Percentiles rank a stretch among this genome's conserved stretches.
Evolutionary conservation across 495 filamentous ascomycete genomes (phyloP).

Genomic region (Aspergillus carlsbadensis): DNA sequence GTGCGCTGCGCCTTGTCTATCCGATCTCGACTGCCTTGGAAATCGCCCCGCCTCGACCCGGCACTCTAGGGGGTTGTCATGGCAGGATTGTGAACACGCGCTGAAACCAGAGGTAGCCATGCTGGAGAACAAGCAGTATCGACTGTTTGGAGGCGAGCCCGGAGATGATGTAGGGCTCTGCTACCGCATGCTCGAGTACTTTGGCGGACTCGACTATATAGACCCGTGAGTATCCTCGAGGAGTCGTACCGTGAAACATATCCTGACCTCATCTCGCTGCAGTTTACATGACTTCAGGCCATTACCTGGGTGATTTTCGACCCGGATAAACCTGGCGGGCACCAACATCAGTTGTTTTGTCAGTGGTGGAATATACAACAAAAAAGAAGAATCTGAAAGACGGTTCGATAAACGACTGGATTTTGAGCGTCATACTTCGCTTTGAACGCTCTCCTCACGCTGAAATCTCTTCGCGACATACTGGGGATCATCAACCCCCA

Average conservation of each 20-base stretch:
- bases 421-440: not conserved
- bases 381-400: not conserved
- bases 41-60: constrained; percentile 39
- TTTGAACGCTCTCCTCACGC: not conserved
- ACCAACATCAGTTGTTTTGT: not conserved
- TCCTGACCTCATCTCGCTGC: not conserved
- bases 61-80: constrained; percentile 41
- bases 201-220: constrained; percentile 50
- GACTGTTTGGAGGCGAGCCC: constrained; percentile 48
- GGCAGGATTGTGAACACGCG: constrained; percentile 35
- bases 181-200: constrained; percentile 50
- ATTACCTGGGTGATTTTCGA: constrained; percentile 19
- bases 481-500: constrained; percentile 1
- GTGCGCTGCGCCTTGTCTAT: constrained; percentile 11
- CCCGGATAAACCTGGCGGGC: not conserved
- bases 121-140: constrained; percentile 40
- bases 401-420: constrained; percentile 3
- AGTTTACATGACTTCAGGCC: constrained; percentile 18
- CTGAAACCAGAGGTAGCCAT: constrained; percentile 24
- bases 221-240: constrained; percentile 34
- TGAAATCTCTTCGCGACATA: constrained; percentile 2
- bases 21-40: constrained; percentile 13
- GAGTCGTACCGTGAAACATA: not conserved
- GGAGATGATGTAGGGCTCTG: constrained; percentile 47
- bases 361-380: constrained; percentile 1